phyloP scores from a whole-genome alignment of 352 stramenopile species.

The Phytopythium delawarense region DNA sequence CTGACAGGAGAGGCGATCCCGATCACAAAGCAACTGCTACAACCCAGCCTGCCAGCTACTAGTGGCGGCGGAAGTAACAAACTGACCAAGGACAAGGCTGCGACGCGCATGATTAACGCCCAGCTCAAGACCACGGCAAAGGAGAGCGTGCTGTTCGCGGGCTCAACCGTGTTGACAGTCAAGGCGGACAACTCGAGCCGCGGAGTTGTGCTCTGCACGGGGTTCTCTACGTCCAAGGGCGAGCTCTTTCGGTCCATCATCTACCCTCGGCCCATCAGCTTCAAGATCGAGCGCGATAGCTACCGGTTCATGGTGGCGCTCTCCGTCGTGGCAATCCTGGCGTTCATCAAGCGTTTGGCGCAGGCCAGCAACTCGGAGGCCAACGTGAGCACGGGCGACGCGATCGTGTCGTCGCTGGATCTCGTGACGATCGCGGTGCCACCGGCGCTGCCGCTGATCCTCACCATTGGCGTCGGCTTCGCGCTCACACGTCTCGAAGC shows the following conservation, averaged over 20 bases:
- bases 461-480: constrained; percentile 63
- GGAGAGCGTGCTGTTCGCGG: constrained; percentile 54
- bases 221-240: constrained; percentile 67
- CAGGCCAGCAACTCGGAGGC: constrained; percentile 26
- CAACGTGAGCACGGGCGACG: constrained; percentile 20
- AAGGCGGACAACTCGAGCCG: constrained; percentile 27
- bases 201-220: constrained; percentile 56
- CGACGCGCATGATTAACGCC: constrained; percentile 19
- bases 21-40: constrained; percentile 51
- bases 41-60: constrained; percentile 10
- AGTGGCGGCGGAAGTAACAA: constrained; percentile 40
- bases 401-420: constrained; percentile 46
- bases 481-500: constrained; percentile 47
- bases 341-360: constrained; percentile 52
- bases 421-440: constrained; percentile 65
- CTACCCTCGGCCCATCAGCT: constrained; percentile 48
- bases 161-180: constrained; percentile 43
- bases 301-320: constrained; percentile 66
- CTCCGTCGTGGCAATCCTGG: constrained; percentile 40
- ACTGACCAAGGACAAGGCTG: constrained; percentile 6
- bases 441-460: constrained; percentile 53
- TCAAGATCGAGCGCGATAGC: constrained; percentile 66
- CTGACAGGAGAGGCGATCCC: constrained; percentile 84
- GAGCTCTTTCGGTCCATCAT: constrained; percentile 71
- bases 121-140: constrained; percentile 39